Evolutionary conservation across 805 yeast genomes (phyloP), one percentile per base, ranked within the genome.

Genomic region (Monosporozyma yasuniensis): DNA sequence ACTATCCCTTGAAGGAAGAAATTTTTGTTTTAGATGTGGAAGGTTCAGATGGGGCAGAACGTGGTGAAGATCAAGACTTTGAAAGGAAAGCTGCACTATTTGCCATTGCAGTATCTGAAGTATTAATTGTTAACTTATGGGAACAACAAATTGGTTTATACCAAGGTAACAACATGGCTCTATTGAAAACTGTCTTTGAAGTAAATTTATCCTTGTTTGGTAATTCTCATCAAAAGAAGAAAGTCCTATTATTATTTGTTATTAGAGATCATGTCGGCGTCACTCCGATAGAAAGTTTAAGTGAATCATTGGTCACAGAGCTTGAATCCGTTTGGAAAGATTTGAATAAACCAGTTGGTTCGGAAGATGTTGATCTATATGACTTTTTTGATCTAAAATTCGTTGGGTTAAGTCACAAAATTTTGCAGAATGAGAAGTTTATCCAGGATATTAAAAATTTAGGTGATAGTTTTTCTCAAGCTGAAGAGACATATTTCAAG

Each of bases 31-130:
- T 93, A 77, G 99, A 93, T 64, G 98, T 93, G n/a, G 99, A 93
- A 69, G 99, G 99, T 46, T 90, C 97, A 0, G 99, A 93, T 70
- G 98, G 99, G 46, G 78, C 96, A 52, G 99, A 93, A 69, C 78
- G 97, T 50, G 98, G 98, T 23, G 99, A 93, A 60, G 98, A 93
- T 67, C 97, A 93, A 68, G 99, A 93, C 68, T 93, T 93, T 66
- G 99, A 93, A 68, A 78, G 99, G 51, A 93, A 93, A 59, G 90
- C 96, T 1, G 98, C 98, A 0, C 71, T 93, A 42, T 93, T 93
- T 72, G 98, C 99, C 0, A 72, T 93, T 53, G 80, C 97, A 10
- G 90, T 96, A 0, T 81, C 93, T 14, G 98, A 93, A 62, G 81
- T 90, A 4, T 73, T 93, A 58, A 88, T 93, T 53, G 84, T 93